A percentile compares a stretch with the other conserved stretches of the same genome.
phyloP scores from a whole-genome alignment of 768 basidiomycete genomes.

The Pulveroboletus sp. region DNA sequence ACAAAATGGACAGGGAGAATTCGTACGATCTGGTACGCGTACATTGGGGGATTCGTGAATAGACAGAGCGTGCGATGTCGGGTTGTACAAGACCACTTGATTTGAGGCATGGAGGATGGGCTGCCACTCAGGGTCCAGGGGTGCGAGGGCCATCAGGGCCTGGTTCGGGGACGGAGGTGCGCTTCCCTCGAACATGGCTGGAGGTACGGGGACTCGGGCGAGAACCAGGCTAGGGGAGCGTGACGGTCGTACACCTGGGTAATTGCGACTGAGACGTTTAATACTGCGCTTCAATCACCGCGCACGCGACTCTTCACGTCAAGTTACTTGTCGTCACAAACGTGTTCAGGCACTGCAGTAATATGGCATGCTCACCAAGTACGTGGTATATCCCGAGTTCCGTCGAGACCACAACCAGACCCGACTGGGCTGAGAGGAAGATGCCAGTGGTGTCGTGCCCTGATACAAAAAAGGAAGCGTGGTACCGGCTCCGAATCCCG shows the following conservation, averaged over 20 bases:
- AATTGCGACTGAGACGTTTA: neutral
- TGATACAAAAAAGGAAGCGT: conserved; percentile 2
- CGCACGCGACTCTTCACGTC: conserved; percentile 6
- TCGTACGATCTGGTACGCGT: conserved; percentile 21
- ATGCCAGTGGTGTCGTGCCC: no score
- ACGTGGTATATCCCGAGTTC: neutral
- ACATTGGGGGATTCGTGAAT: conserved; percentile 41
- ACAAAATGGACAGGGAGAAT: conserved; percentile 66
- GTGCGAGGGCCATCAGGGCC: conserved; percentile 28
- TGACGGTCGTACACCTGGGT: neutral
- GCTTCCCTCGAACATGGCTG: conserved; percentile 30
- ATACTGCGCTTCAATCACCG: neutral
- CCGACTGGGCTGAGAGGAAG: neutral
- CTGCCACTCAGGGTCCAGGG: conserved; percentile 51
- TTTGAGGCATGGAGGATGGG: conserved; percentile 80
- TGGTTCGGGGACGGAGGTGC: conserved; percentile 30
- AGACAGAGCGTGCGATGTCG: conserved; percentile 77
- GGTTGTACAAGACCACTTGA: conserved; percentile 85
- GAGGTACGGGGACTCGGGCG: neutral
- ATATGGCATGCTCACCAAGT: neutral
- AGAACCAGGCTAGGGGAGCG: neutral
- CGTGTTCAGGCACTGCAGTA: neutral
- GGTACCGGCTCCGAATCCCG: no score
- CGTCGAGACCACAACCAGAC: neutral
- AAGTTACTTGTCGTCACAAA: neutral